A percentile compares a stretch with the other conserved stretches of the same genome.
These are phyloP conservation scores for Canna indica DNA, from an alignment of 176 grass and related monocot genomes.

Conservation along the genomic window DNA sequence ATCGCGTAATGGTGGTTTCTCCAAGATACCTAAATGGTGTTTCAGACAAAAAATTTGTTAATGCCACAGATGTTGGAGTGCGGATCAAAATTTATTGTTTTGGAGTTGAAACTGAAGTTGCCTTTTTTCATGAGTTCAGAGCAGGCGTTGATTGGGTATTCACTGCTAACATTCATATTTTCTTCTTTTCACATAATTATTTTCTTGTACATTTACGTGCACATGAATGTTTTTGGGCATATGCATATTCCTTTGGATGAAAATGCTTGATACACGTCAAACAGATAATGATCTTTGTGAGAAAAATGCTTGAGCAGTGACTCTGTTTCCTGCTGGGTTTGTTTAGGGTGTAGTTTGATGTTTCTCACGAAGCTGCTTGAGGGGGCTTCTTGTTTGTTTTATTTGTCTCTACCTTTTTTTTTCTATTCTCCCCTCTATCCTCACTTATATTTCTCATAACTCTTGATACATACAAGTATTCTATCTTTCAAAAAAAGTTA, in stretches of 20 bases:
- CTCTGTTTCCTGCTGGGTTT: too few species aligned
- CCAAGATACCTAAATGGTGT: slow-evolving; percentile 77
- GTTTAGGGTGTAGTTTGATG: too few species aligned
- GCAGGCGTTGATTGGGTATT: slow-evolving; percentile 85
- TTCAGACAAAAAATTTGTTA: slow-evolving; percentile 44
- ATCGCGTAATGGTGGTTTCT: slow-evolving; percentile 92
- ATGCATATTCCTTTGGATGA: not conserved
- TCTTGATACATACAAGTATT: too few species aligned
- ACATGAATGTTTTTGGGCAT: not conserved
- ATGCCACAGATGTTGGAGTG: slow-evolving; percentile 38
- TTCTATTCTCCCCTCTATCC: too few species aligned
- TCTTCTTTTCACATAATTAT: slow-evolving; percentile 6
- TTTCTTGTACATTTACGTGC: not conserved
- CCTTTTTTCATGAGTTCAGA: slow-evolving; percentile 80
- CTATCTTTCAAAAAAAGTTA: too few species aligned
- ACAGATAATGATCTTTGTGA: too few species aligned
- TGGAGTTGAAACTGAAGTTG: slow-evolving; percentile 63
- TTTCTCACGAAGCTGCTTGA: too few species aligned
- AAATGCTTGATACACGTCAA: too few species aligned
- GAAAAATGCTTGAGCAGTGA: too few species aligned
- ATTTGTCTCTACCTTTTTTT: too few species aligned
- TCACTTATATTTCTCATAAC: too few species aligned
- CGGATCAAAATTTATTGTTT: slow-evolving; percentile 64
- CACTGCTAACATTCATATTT: not conserved
- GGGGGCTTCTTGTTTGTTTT: too few species aligned